Evolutionary conservation across 129 eudicot genomes (phyloP), one percentile per base, ranked within the genome.

Genomic region (Ambrosia trifida): DNA sequence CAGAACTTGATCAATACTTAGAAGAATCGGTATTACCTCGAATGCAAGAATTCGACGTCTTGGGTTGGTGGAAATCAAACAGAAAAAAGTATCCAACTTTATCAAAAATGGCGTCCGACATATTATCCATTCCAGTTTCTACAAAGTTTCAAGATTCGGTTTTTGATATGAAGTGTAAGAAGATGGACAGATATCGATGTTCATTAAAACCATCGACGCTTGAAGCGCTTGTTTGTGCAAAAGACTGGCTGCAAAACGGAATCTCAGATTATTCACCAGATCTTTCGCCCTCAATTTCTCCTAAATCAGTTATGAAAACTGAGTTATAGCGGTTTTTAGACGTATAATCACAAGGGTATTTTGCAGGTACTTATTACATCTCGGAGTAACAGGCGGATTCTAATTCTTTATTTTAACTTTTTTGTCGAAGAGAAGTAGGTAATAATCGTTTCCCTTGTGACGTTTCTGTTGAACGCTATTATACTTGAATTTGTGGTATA

Each of bases 61-160:
- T 95, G 78, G 94, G 89, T 13, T 95, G 99, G 99, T 95, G 99
- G 99, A 85, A 82, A 69, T 30, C 67, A 57, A 87, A 88, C 65
- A 49, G 78, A 35, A 64, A 68, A 43, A 85, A 66, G 72, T 95
- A 87, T 73, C 97, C 97, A 9, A 85, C 83, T 64, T 82, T 94
- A 2, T 85, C 96, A 13, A 90, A 78, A 63, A 80, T 95, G 93
- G 99, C 99, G 0, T 78, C 78, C 10, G 99, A 90, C 65, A 69
- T 95, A 12, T 73, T 95, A 72, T 87, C 83, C 18, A 81, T 95
- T 50, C 97, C 99, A 0, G 72, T 95, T 16, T 81, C 86, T 2
- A 87, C 96, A 4, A 80, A 77, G 5, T 40, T 80, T 58, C 60
- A 84, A 51, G 94, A 86, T 64, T 82, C 79, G 1, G 97, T 95